phyloP scores from a whole-genome alignment of 1,284 basidiomycete species.

The Irpex sp. region DNA sequence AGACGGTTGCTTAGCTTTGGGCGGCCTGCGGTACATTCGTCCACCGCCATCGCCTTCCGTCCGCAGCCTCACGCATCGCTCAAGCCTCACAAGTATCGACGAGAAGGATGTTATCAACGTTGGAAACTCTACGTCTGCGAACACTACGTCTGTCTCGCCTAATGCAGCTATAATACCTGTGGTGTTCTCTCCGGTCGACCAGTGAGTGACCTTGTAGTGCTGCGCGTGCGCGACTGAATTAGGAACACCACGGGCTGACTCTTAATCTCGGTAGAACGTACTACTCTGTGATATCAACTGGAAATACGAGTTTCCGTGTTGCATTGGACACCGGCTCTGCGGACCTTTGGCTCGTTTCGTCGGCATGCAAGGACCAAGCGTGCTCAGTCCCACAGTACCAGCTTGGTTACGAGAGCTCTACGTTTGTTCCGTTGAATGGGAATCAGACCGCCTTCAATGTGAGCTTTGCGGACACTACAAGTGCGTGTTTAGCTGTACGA shows the following conservation, averaged over 20 bases:
- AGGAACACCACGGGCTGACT: neutral
- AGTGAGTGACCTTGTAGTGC: constrained; percentile 21
- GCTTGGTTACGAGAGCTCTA: constrained; percentile 57
- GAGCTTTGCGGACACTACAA: constrained; percentile 63
- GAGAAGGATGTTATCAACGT: neutral
- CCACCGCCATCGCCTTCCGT: constrained; percentile 8
- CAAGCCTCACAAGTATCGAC: constrained; percentile 20
- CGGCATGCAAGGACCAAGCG: constrained; percentile 48
- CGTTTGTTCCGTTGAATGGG: constrained; percentile 55
- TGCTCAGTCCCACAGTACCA: constrained; percentile 69
- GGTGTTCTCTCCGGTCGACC: constrained; percentile 25
- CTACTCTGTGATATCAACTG: constrained; percentile 54
- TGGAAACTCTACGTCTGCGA: constrained; percentile 13
- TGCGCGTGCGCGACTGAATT: neutral
- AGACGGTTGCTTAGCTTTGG: constrained; percentile 11
- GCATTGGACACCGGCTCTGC: constrained; percentile 75
- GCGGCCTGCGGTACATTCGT: constrained; percentile 1
- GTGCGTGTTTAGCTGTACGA: constrained; percentile 35
- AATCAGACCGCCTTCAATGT: constrained; percentile 58
- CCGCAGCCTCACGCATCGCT: constrained; percentile 14
- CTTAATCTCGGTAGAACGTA: constrained; percentile 51
- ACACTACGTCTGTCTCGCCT: constrained; percentile 14
- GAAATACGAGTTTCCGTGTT: constrained; percentile 63
- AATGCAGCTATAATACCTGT: constrained; percentile 27
- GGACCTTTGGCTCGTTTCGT: constrained; percentile 69